Evolutionary conservation across 2,329 filamentous ascomycete species (phyloP).

Genomic region (Penicillium sp.): DNA sequence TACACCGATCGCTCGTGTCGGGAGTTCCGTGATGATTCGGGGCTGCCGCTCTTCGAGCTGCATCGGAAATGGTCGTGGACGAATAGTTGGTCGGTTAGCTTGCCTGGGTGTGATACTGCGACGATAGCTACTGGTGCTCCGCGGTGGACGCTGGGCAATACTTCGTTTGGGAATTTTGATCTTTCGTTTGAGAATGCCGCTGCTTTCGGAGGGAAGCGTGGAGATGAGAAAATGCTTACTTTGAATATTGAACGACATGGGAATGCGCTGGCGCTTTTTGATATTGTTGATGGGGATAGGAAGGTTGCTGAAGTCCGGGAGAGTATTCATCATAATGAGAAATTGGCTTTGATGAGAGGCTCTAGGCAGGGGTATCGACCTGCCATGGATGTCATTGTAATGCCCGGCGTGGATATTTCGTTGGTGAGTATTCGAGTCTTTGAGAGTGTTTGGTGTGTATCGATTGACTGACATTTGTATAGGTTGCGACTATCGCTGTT

Average conservation of each 20-base stretch:
- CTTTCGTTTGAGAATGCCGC: constrained; percentile 17
- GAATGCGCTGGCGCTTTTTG: constrained; percentile 16
- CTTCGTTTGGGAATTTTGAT: constrained; percentile 6
- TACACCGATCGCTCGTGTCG: constrained; percentile 24
- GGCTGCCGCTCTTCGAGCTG: constrained; percentile 30
- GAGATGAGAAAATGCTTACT: constrained; percentile 13
- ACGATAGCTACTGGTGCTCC: constrained; percentile 14
- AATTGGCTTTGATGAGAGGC: constrained; percentile 17
- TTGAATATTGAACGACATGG: constrained; percentile 18
- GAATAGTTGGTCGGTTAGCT: constrained; percentile 17
- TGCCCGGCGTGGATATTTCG: constrained; percentile 27
- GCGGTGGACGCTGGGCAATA: constrained; percentile 9
- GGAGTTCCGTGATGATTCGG: constrained; percentile 28
- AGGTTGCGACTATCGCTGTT: constrained; percentile 23
- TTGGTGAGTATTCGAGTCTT: constrained; percentile 17
- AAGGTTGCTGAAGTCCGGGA: constrained; percentile 23
- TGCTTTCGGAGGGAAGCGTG: constrained; percentile 6
- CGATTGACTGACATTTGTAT: not conserved
- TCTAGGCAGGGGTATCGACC: constrained; percentile 21
- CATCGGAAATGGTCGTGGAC: constrained; percentile 15
- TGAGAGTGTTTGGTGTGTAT: not conserved
- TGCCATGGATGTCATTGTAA: constrained; percentile 27
- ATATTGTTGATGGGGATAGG: constrained; percentile 25
- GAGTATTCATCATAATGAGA: constrained; percentile 25
- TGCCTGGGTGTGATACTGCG: constrained; percentile 12